A percentile compares a stretch with the other conserved stretches of the same genome.
Conservation (phyloP, 345 rosid species). For the Rhizophora mangle region DNA sequence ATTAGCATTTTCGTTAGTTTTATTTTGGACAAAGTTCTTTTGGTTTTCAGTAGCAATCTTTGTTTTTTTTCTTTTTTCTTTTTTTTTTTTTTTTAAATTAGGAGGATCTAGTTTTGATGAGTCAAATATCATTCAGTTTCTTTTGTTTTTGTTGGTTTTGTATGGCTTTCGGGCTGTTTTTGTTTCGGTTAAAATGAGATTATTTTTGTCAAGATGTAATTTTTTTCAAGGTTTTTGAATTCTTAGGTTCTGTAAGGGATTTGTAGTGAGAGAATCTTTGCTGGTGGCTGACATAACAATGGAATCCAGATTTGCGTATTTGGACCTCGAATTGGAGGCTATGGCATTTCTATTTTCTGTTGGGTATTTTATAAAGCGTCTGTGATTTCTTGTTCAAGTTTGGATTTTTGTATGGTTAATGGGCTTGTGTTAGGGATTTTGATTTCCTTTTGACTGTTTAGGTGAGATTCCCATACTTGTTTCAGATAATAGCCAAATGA, state of each 20-base stretch:
- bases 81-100: too few species aligned
- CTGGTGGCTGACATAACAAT: too few species aligned
- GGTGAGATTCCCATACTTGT: neutral
- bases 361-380: too few species aligned
- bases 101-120: neutral
- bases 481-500: conserved; percentile 56
- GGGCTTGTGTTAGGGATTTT: neutral
- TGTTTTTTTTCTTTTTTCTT: neutral
- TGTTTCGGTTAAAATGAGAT: neutral
- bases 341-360: too few species aligned
- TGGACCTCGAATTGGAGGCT: too few species aligned
- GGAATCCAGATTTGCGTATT: too few species aligned
- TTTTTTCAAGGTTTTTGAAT: too few species aligned
- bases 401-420: neutral
- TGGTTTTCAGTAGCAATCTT: neutral
- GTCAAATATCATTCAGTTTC: neutral
- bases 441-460: neutral
- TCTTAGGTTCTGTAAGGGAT: too few species aligned
- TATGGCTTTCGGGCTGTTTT: neutral
- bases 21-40: neutral
- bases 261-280: too few species aligned
- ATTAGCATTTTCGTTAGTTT: neutral
- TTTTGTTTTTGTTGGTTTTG: neutral
- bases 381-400: too few species aligned
- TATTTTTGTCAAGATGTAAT: too few species aligned